A percentile compares a stretch with the other conserved stretches of the same genome.
phyloP scores from a whole-genome alignment of 345 rosid genomes.

The Cochlearia excelsa region DNA sequence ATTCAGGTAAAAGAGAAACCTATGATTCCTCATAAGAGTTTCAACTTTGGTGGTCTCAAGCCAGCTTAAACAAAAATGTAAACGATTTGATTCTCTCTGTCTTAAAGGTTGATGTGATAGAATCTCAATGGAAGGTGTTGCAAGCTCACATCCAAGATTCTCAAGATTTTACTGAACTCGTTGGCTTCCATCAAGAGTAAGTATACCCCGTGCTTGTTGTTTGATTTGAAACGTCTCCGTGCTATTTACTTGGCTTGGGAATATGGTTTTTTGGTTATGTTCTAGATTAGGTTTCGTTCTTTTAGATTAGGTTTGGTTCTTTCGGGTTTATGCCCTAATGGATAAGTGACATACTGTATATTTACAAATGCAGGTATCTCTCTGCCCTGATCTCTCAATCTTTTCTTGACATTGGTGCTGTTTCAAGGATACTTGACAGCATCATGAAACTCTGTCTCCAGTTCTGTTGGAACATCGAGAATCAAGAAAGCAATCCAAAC shows the following conservation, averaged over 20 bases:
- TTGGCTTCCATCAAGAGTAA: slow-evolving; percentile 96
- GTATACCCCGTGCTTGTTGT: slow-evolving; percentile 9
- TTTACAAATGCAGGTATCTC: slow-evolving; percentile 63
- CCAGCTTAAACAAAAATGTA: slow-evolving; percentile 12
- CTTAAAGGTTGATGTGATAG: slow-evolving; percentile 87
- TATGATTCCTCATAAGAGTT: slow-evolving; percentile 3
- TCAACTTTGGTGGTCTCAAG: slow-evolving; percentile 13
- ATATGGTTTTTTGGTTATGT: no score
- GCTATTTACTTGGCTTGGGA: no score
- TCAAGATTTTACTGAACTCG: slow-evolving; percentile 90
- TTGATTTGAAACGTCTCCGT: no score
- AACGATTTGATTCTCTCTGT: slow-evolving; percentile 17
- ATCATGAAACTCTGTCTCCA: slow-evolving; percentile 95
- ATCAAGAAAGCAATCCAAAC: slow-evolving; percentile 74
- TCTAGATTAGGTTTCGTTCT: no score
- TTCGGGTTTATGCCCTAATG: background rate
- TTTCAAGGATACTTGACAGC: slow-evolving; percentile 88
- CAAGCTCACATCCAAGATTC: slow-evolving; percentile 83
- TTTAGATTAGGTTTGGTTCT: background rate
- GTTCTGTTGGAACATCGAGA: slow-evolving; percentile 97
- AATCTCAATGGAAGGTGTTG: slow-evolving; percentile 97
- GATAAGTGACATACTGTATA: background rate
- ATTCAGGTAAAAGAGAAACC: slow-evolving; percentile 60
- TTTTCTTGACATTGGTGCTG: slow-evolving; percentile 93
- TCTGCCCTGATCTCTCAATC: slow-evolving; percentile 95